Evolutionary conservation across 257 asterid species (phyloP).

Genomic region (Solanum paucissectum): DNA sequence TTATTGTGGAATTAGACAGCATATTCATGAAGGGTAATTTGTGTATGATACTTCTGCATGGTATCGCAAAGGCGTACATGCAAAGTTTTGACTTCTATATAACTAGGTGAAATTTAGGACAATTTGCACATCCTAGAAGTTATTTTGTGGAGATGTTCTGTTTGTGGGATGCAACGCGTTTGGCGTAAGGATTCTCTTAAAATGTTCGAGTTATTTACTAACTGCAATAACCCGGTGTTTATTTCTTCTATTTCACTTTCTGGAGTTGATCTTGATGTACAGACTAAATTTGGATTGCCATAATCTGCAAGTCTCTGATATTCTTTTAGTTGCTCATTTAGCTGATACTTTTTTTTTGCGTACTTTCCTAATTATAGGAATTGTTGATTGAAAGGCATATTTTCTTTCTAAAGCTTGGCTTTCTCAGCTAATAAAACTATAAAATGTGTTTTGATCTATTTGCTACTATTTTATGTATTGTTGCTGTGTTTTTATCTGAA

Average conservation of each 20-base stretch:
- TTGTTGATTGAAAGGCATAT: background rate
- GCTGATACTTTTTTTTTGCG: background rate
- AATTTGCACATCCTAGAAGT: background rate
- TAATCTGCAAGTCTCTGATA: background rate
- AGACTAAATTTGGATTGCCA: background rate
- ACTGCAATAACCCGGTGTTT: background rate
- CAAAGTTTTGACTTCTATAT: slow-evolving; percentile 34
- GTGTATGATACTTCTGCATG: slow-evolving; percentile 28
- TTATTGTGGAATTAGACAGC: background rate
- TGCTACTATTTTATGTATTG: background rate
- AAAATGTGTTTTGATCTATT: background rate
- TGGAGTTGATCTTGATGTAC: background rate
- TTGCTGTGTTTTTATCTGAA: background rate
- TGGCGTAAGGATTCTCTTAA: background rate
- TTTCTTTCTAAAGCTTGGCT: background rate
- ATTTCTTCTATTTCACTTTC: background rate
- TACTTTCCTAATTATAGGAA: background rate
- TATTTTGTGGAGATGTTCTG: background rate
- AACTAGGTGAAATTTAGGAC: slow-evolving; percentile 17
- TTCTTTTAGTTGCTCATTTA: background rate
- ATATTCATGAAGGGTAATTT: background rate
- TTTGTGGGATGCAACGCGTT: background rate
- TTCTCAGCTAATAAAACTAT: background rate
- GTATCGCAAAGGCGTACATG: slow-evolving; percentile 33
- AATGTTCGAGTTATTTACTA: background rate